Evolutionary conservation across 306 rosid genomes (phyloP), one percentile per base, ranked within the genome.

Genomic region (Datisca glomerata): DNA sequence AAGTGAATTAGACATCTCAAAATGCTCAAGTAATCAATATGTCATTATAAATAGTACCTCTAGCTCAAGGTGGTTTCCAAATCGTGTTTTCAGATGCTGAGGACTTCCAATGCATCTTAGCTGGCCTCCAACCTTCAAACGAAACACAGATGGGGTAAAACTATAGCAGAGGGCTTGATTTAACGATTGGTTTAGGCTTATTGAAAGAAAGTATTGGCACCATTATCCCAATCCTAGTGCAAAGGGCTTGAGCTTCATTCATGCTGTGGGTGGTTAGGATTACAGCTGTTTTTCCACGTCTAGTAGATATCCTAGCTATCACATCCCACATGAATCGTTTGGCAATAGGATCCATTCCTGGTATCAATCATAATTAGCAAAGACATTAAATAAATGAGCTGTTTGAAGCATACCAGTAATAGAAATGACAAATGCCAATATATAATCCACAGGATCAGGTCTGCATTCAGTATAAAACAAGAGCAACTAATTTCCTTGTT

Each of bases 311-410:
- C 55, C 75, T 79, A 43, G 96, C 79, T 73, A 86, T 86, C 52
- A 86, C 96, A 54, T 86, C 96, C 94, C 96, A 86, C 96, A 86
- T 86, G 67, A 86, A 82, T 13, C 96, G 70, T 67, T 86, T 86
- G 64, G 96, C 96, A 55, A 82, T 67, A 45, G 96, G 96, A 60
- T 86, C 96, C 96, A 86, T 86, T 49, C 96, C 94, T 86, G 49
- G 25, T 48, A 72, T 15, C 17, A 59, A 24, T 14, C 56, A 38
- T 31, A 34, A 60, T 59, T 36, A 45, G 45, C 14, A 12, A 24
- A 9, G 47, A 55, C 19, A 40, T 46, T 37, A 18, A 22, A n/a
- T n/a, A n/a, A n/a, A n/a, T n/a, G n/a, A n/a, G n/a, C n/a, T n/a
- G n/a, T n/a, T n/a, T n/a, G n/a, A n/a, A n/a, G n/a, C n/a, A n/a